These are phyloP conservation scores for Candida silvatica DNA, from an alignment of 805 yeast genomes.

Conservation along the genomic window DNA sequence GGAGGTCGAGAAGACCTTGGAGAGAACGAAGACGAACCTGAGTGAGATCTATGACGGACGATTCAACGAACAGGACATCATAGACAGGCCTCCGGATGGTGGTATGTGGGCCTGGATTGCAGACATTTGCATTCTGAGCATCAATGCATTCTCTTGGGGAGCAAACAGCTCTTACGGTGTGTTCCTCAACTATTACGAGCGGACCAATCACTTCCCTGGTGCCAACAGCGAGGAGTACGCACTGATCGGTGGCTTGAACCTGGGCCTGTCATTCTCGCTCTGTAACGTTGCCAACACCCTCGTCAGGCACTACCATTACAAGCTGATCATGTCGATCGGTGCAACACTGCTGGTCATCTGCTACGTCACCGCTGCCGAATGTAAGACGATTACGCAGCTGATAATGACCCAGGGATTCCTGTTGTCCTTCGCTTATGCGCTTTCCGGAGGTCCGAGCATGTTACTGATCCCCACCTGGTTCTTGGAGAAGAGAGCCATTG, in stretches of 20 bases:
- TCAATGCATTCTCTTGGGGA: conserved; percentile 43
- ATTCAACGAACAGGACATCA: conserved; percentile 19
- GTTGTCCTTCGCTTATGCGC: conserved; percentile 34
- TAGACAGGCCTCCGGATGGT: conserved; percentile 34
- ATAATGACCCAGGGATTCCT: conserved; percentile 41
- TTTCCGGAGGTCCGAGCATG: conserved; percentile 26
- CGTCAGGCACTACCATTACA: conserved; percentile 42
- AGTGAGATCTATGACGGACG: conserved; percentile 22
- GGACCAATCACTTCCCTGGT: conserved; percentile 33
- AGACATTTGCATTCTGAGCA: conserved; percentile 24
- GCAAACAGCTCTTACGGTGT: conserved; percentile 47
- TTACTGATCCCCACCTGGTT: conserved; percentile 44
- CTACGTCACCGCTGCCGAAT: conserved; percentile 35
- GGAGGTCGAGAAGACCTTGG: conserved; percentile 4
- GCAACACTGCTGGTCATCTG: conserved; percentile 30
- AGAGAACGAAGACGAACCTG: conserved; percentile 2
- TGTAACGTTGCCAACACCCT: conserved; percentile 48
- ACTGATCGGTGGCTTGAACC: conserved; percentile 43
- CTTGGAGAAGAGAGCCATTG: conserved; percentile 32
- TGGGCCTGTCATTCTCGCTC: conserved; percentile 48
- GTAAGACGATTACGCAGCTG: conserved; percentile 33
- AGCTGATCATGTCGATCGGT: conserved; percentile 34
- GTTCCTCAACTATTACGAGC: conserved; percentile 38
- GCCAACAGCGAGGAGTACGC: conserved; percentile 47
- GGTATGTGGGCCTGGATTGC: conserved; percentile 43